Conservation (phyloP, 805 yeast species). For the Suhomyces xylopsoci region DNA sequence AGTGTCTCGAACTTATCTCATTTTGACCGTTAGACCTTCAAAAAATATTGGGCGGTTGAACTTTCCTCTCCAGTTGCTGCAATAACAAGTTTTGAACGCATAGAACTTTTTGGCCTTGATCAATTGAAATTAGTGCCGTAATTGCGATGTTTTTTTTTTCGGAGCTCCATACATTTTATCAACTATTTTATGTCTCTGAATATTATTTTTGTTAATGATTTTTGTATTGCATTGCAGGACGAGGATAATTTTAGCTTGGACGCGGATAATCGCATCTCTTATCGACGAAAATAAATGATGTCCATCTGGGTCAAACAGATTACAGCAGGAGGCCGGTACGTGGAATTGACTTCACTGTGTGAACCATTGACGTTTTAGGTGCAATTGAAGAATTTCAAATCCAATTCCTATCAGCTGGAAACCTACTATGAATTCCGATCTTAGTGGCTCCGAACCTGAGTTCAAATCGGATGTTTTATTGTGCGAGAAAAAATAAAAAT, state of each 20-base stretch:
- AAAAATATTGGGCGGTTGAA: neutral
- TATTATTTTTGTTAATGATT: neutral
- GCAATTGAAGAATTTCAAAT: neutral
- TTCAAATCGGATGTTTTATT: neutral
- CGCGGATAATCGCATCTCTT: neutral
- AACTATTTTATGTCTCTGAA: neutral
- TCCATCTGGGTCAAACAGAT: neutral
- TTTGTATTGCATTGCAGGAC: neutral
- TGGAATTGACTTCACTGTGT: neutral
- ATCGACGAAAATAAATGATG: neutral
- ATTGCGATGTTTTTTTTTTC: neutral
- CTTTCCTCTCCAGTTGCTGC: neutral
- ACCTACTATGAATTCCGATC: neutral
- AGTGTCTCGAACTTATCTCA: neutral
- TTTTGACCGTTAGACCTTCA: neutral
- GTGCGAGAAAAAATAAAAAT: neutral
- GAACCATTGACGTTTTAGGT: neutral
- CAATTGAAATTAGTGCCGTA: neutral
- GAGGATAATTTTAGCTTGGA: neutral
- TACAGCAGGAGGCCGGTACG: neutral
- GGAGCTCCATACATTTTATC: neutral
- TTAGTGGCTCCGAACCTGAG: neutral
- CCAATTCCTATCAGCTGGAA: neutral
- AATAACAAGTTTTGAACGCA: neutral
- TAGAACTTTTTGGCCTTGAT: neutral